Evolutionary conservation across 345 rosid species (phyloP).

Genomic region (Cardamine resedifolia): DNA sequence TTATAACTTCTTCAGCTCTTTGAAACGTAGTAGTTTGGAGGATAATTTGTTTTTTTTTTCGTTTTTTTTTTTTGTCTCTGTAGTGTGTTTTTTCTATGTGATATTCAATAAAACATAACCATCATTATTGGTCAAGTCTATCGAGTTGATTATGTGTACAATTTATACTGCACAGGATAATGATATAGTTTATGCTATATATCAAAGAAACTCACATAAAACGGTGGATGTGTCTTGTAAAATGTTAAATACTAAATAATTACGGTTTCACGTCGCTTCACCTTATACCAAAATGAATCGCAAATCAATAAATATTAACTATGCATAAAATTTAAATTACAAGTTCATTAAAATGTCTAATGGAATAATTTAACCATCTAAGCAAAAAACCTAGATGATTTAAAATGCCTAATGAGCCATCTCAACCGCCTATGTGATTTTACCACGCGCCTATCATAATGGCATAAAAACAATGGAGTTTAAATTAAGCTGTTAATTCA

Average conservation of each 20-base stretch:
- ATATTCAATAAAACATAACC: slow-evolving; percentile 24
- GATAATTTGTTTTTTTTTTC: neutral
- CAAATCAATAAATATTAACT: neutral
- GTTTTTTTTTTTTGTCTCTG: neutral
- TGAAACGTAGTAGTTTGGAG: slow-evolving; percentile 2
- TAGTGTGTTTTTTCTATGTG: slow-evolving; percentile 18
- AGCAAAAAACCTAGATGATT: neutral
- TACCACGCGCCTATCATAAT: neutral
- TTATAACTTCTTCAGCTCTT: neutral
- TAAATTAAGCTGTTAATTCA: slow-evolving; percentile 2
- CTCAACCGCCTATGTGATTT: neutral
- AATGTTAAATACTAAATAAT: neutral
- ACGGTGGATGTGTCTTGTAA: neutral
- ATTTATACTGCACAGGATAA: neutral
- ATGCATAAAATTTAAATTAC: neutral
- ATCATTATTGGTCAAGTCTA: slow-evolving; percentile 1
- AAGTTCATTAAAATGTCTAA: neutral
- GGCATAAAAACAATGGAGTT: neutral
- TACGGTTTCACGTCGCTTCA: neutral
- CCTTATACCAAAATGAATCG: neutral
- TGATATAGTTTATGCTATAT: neutral
- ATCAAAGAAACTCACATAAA: neutral
- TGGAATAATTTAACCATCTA: neutral
- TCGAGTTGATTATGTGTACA: neutral
- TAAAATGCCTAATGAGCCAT: neutral